Percentiles rank a stretch among this genome's conserved stretches.
Conservation (phyloP, 2,329 filamentous ascomycete genomes). For the Phaeosphaeriaceae sp. region DNA sequence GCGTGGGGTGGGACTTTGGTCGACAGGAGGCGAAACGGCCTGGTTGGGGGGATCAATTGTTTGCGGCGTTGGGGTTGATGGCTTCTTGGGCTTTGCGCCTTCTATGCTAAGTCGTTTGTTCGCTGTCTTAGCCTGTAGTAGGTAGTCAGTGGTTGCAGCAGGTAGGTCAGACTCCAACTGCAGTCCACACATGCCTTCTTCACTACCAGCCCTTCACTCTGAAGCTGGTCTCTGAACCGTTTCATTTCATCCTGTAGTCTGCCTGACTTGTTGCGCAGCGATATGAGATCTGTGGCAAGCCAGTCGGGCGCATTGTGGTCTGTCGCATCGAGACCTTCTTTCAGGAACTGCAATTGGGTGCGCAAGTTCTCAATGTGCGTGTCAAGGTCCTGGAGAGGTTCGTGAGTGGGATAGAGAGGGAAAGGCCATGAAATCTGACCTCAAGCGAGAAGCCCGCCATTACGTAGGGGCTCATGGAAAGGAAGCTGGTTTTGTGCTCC, state of each 20-base stretch:
- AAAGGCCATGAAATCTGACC: conserved; percentile 20
- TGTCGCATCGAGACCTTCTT: conserved; percentile 40
- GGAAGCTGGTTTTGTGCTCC: not conserved
- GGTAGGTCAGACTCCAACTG: not conserved
- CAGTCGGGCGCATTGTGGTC: conserved; percentile 45
- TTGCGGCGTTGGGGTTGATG: conserved; percentile 3
- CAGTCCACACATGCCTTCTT: conserved; percentile 30
- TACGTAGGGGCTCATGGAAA: conserved; percentile 12
- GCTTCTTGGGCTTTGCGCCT: conserved; percentile 20
- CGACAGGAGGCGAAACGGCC: conserved; percentile 20
- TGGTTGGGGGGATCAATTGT: conserved; percentile 13
- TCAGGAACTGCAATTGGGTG: conserved; percentile 38
- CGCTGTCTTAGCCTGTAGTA: not conserved
- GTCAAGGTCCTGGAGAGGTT: conserved; percentile 36
- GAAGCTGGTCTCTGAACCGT: conserved; percentile 37
- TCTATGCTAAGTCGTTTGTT: conserved; percentile 26
- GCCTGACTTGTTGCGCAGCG: conserved; percentile 40
- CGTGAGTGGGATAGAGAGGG: conserved; percentile 16
- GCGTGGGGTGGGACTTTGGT: conserved; percentile 21
- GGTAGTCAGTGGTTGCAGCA: not conserved
- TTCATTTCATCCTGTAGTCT: conserved; percentile 45
- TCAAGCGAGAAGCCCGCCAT: conserved; percentile 38
- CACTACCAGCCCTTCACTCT: conserved; percentile 31
- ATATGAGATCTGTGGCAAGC: conserved; percentile 44
- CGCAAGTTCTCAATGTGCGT: conserved; percentile 39